These are phyloP conservation scores for Beta vulgaris DNA, from an alignment of 148 eudicot genomes.

Conservation along the genomic window DNA sequence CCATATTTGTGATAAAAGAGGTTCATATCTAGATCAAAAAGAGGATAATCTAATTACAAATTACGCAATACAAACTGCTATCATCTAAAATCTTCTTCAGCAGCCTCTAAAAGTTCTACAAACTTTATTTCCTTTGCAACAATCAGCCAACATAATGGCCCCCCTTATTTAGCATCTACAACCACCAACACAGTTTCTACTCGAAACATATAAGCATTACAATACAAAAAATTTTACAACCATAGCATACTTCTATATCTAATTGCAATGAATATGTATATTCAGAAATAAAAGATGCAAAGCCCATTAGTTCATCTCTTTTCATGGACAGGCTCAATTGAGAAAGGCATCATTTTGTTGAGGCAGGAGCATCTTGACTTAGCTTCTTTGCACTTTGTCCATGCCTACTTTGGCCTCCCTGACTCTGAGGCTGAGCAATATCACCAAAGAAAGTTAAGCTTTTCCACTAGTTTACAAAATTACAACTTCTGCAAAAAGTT, in stretches of 20 bases:
- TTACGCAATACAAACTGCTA: too few species aligned
- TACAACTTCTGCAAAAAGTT: background rate
- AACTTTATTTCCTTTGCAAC: background rate
- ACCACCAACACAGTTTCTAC: background rate
- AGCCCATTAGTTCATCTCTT: background rate
- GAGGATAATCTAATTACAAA: too few species aligned
- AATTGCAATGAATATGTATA: constrained; percentile 10
- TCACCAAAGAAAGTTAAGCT: background rate
- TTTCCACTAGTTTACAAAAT: background rate
- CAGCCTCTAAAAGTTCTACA: background rate
- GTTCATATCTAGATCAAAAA: too few species aligned
- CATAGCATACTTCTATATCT: background rate
- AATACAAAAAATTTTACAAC: constrained; percentile 5
- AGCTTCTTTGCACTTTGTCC: constrained; percentile 44
- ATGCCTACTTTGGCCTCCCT: constrained; percentile 56
- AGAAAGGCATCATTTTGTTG: constrained; percentile 24
- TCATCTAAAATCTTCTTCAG: background rate
- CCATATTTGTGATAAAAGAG: too few species aligned
- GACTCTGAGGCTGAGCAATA: constrained; percentile 20
- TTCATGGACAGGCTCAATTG: background rate
- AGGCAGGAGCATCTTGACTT: constrained; percentile 42
- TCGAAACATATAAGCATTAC: background rate
- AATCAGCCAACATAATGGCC: constrained; percentile 8
- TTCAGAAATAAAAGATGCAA: constrained; percentile 2
- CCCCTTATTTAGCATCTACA: background rate